Evolutionary conservation across 164 flowering plant species (phyloP).

Genomic region (Aristolochia californica): DNA sequence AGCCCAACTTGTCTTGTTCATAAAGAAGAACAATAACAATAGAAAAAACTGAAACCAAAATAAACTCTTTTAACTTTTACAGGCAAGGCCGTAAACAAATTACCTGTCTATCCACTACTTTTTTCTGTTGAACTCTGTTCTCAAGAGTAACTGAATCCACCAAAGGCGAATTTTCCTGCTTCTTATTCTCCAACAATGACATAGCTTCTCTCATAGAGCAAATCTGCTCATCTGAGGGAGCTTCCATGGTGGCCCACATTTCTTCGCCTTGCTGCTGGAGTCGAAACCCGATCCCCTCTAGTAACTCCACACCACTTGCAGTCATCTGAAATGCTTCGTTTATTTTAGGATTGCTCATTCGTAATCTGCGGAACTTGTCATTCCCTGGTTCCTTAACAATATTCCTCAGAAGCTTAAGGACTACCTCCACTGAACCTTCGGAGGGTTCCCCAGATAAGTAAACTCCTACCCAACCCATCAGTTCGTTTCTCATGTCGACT

Average conservation of each 20-base stretch:
- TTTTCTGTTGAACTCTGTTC: constrained; percentile 27
- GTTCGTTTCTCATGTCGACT: constrained; percentile 11
- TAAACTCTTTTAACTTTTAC: too few relatives aligned
- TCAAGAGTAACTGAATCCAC: constrained; percentile 16
- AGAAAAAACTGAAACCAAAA: too few relatives aligned
- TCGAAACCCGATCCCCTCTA: constrained; percentile 72
- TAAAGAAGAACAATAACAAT: too few relatives aligned
- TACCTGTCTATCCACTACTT: constrained; percentile 78
- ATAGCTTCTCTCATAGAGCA: constrained; percentile 31
- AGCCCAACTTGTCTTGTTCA: too few relatives aligned
- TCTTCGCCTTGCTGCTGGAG: constrained; percentile 67
- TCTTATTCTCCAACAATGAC: constrained; percentile 37
- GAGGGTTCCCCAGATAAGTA: constrained; percentile 61
- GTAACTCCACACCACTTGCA: constrained; percentile 68
- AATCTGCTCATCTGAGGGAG: constrained; percentile 35
- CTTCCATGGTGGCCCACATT: constrained; percentile 80
- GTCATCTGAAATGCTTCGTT: constrained; percentile 66
- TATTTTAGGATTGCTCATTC: constrained; percentile 86
- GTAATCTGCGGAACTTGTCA: constrained; percentile 67
- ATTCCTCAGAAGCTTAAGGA: constrained; percentile 58
- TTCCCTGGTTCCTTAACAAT: constrained; percentile 65
- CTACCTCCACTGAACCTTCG: constrained; percentile 58
- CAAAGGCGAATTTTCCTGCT: constrained; percentile 16
- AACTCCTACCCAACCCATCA: constrained; percentile 33
- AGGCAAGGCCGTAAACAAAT: background rate